Evolutionary conservation across 106 monocot genomes (phyloP), one percentile per base, ranked within the genome.

Genomic region (Chionographis japonica): DNA sequence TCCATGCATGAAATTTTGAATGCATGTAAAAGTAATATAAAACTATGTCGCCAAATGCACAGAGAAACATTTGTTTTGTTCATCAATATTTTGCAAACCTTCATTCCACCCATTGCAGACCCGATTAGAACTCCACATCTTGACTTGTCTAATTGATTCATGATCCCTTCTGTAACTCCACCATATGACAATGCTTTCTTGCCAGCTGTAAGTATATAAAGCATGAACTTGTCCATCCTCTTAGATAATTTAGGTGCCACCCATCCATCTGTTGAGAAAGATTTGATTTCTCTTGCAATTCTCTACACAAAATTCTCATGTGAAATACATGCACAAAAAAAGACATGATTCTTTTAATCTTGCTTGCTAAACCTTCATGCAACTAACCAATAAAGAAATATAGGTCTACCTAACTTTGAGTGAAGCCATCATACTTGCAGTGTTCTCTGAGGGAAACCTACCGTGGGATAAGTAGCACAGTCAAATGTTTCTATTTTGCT

Each of bases 401-500:
- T 27, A 27, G 27, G 27, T 27, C 27, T 27, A 27, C 27, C 27
- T 27, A 27, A 27, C 27, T 27, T 27, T 27, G 27, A 27, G 27
- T 27, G 27, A 27, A 27, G 27, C 27, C 27, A 27, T 27, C 27
- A 27, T 27, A 27, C 27, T 27, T 27, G 27, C 27, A 27, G 46
- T 6, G 46, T 10, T 6, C 46, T 6, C 8, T 46, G 46, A 56
- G 56, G 37, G 40, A 40, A 55, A 12, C 55, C 36, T 85, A 91
- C 88, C 76, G 88, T 88, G 35, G 84, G 88, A 69, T 83, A 97
- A 52, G 43, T 79, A 53, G 89, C 74, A 75, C 97, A 97, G 54
- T 97, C 92, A 54, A 97, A 97, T 12, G 81, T 60, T 72, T 97
- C 97, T 56, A 97, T 97, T 53, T n/a, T n/a, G n/a, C n/a, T n/a